Evolutionary conservation across 1,139 yeast genomes (phyloP).

Genomic region (Debaryomyces singareniensis): DNA sequence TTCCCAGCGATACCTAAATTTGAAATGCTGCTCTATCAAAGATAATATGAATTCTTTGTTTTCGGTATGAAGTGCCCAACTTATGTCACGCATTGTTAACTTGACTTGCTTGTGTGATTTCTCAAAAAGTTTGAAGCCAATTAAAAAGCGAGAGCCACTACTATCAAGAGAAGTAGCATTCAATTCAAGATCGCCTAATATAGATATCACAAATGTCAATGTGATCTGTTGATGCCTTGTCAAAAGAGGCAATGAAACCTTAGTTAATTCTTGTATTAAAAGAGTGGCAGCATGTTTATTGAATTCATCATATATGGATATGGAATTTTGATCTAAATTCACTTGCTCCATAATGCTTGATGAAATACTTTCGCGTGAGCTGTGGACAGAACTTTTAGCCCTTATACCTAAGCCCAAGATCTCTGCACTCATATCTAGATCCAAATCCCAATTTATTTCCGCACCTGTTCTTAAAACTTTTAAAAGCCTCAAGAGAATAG

Average conservation of each 20-base stretch:
- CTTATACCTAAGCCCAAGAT: conserved; percentile 7
- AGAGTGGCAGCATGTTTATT: conserved; percentile 40
- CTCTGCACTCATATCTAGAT: conserved; percentile 18
- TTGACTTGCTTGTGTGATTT: conserved; percentile 34
- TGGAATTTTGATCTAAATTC: neutral
- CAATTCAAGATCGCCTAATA: conserved; percentile 50
- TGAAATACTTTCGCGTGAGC: conserved; percentile 3
- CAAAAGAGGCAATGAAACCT: conserved; percentile 65
- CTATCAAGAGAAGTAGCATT: conserved; percentile 51
- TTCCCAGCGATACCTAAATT: conserved; percentile 51
- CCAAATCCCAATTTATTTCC: conserved; percentile 29
- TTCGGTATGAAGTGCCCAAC: conserved; percentile 84
- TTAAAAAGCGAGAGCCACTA: conserved; percentile 65
- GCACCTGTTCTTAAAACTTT: conserved; percentile 39
- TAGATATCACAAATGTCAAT: conserved; percentile 60
- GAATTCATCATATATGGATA: conserved; percentile 35
- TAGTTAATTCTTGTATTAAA: conserved; percentile 55
- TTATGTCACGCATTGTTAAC: conserved; percentile 72
- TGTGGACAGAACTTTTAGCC: conserved; percentile 12
- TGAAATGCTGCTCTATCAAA: conserved; percentile 43
- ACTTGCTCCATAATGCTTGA: neutral
- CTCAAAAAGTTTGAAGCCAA: conserved; percentile 68
- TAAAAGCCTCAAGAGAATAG: conserved; percentile 50
- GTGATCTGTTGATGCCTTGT: conserved; percentile 92
- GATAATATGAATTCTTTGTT: conserved; percentile 62